These are phyloP conservation scores for Betula pendula DNA, from an alignment of 306 rosid species.

Conservation along the genomic window DNA sequence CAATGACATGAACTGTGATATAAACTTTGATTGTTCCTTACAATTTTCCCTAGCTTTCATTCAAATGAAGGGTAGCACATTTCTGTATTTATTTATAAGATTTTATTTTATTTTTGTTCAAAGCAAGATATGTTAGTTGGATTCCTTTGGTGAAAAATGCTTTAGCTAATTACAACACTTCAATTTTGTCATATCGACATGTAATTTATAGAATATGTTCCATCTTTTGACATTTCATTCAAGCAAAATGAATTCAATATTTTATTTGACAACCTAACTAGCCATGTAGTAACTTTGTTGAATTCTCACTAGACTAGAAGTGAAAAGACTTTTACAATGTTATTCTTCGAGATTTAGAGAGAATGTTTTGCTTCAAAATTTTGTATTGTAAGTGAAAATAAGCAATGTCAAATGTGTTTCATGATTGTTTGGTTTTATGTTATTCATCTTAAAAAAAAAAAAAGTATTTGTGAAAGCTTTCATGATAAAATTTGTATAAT, in stretches of 20 bases:
- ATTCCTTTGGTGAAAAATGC: constrained; percentile 76
- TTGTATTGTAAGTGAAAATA: not conserved
- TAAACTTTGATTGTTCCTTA: constrained; percentile 5
- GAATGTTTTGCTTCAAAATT: constrained; percentile 42
- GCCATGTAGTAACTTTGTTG: not conserved
- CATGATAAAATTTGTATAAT: too few species aligned
- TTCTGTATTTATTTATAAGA: constrained; percentile 17
- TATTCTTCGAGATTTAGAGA: constrained; percentile 74
- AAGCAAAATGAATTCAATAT: not conserved
- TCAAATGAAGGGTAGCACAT: constrained; percentile 6
- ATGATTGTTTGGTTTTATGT: constrained; percentile 26
- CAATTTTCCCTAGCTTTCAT: constrained; percentile 16
- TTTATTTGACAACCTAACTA: not conserved
- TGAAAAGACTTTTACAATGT: constrained; percentile 87
- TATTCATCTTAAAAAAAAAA: too few species aligned
- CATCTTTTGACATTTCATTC: not conserved
- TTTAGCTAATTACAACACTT: constrained; percentile 85
- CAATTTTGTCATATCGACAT: constrained; percentile 87
- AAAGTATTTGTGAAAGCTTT: too few species aligned
- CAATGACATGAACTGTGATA: not conserved
- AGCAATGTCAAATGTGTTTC: not conserved
- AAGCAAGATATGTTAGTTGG: constrained; percentile 78
- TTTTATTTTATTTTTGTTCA: too few species aligned
- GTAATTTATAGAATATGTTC: constrained; percentile 38
- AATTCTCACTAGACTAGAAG: constrained; percentile 63